Evolutionary conservation across 805 yeast genomes (phyloP).

Genomic region (Tetrapisispora iriomotensis): DNA sequence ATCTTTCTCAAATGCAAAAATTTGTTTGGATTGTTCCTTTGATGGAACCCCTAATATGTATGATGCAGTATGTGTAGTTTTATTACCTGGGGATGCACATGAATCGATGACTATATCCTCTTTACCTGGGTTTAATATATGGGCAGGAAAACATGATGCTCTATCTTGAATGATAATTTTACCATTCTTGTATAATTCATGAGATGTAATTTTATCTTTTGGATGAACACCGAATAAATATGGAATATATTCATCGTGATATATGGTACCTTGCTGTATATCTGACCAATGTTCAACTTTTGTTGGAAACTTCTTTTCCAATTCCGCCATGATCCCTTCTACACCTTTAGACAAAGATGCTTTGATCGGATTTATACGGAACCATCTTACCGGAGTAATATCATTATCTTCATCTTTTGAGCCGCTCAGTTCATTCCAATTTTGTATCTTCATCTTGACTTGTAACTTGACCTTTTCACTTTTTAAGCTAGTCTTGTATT

Average conservation of each 20-base stretch:
- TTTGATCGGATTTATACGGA: slow-evolving; percentile 60
- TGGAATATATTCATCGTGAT: slow-evolving; percentile 64
- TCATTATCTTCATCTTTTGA: slow-evolving; percentile 34
- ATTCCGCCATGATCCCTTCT: slow-evolving; percentile 18
- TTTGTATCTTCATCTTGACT: slow-evolving; percentile 55
- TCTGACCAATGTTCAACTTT: slow-evolving; percentile 38
- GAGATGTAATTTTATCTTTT: slow-evolving; percentile 52
- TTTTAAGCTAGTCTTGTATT: slow-evolving; percentile 68
- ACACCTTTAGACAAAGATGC: slow-evolving; percentile 25
- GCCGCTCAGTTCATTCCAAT: slow-evolving; percentile 40
- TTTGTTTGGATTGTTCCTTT: slow-evolving; percentile 20
- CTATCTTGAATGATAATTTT: slow-evolving; percentile 86
- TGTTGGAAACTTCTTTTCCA: slow-evolving; percentile 31
- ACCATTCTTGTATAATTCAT: slow-evolving; percentile 66
- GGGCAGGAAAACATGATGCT: slow-evolving; percentile 94
- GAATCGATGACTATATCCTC: slow-evolving; percentile 74
- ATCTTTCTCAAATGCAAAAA: slow-evolving; percentile 86
- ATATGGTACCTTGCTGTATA: slow-evolving; percentile 47
- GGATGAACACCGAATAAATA: slow-evolving; percentile 78
- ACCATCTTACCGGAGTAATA: slow-evolving; percentile 73
- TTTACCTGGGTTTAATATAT: slow-evolving; percentile 54
- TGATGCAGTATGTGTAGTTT: slow-evolving; percentile 83
- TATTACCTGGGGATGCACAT: slow-evolving; percentile 98
- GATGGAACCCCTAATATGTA: slow-evolving; percentile 14
- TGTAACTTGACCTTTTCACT: slow-evolving; percentile 77